Evolutionary conservation across 2,329 filamentous ascomycete genomes (phyloP).

Genomic region (Lithohypha guttulata): DNA sequence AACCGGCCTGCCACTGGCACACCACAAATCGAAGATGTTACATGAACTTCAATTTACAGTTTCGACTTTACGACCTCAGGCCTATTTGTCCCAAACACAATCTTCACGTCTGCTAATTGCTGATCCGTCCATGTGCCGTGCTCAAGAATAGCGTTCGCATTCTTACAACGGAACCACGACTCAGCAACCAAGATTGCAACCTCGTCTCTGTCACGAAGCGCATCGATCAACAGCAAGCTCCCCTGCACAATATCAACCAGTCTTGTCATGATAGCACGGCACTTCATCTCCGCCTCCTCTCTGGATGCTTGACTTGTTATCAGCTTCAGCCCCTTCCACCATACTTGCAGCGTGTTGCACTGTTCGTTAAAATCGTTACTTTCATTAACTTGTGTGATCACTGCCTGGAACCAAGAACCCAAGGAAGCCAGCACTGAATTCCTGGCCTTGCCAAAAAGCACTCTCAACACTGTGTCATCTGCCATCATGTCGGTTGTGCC

Average conservation of each 20-base stretch:
- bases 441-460: background rate
- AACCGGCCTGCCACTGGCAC: too few species aligned
- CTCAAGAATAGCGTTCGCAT: too few species aligned
- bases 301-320: background rate
- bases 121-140: too few species aligned
- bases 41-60: too few species aligned
- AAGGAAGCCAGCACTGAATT: background rate
- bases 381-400: background rate
- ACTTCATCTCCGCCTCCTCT: slow-evolving; percentile 3
- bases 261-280: background rate
- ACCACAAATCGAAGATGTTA: too few species aligned
- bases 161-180: too few species aligned
- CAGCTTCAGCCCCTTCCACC: background rate
- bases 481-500: too few species aligned
- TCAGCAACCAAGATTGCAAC: background rate
- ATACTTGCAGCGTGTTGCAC: background rate
- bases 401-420: background rate
- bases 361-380: background rate
- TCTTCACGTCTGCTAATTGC: too few species aligned
- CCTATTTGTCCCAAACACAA: too few species aligned
- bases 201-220: background rate
- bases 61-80: too few species aligned
- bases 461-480: too few species aligned
- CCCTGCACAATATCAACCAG: slow-evolving; percentile 7
- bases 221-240: background rate